Conservation (phyloP, 768 basidiomycete species). For the Inosperma sp. region DNA sequence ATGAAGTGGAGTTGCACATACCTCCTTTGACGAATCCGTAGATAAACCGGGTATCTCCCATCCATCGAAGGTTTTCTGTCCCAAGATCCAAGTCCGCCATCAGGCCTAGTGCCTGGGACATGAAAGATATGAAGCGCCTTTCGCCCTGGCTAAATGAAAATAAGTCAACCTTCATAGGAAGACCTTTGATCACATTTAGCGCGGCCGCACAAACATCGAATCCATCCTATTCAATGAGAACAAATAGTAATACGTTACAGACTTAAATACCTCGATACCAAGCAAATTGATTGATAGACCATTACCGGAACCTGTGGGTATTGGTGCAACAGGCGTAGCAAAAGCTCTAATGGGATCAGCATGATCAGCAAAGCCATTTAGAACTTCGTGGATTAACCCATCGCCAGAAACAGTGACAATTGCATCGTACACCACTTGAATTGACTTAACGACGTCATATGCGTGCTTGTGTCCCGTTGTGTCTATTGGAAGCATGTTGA, state of each 20-base stretch:
- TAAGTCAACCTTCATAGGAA: constrained; percentile 68
- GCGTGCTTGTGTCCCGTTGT: constrained; percentile 65
- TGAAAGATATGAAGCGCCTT: constrained; percentile 66
- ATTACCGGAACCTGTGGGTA: constrained; percentile 83
- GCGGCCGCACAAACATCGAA: constrained; percentile 68
- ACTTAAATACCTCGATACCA: constrained; percentile 50
- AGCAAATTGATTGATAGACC: constrained; percentile 69
- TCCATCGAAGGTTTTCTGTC: constrained; percentile 81
- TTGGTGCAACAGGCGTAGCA: constrained; percentile 63
- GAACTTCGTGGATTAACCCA: constrained; percentile 75
- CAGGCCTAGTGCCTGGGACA: constrained; percentile 78
- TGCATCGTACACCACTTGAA: constrained; percentile 63
- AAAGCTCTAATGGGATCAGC: constrained; percentile 56
- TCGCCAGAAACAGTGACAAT: constrained; percentile 78
- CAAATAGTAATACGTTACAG: constrained; percentile 2
- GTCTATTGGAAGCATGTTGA: constrained; percentile 38
- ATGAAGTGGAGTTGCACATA: constrained; percentile 28
- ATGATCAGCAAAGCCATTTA: constrained; percentile 78
- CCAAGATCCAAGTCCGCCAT: constrained; percentile 84
- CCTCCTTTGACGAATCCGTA: constrained; percentile 67
- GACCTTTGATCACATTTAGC: constrained; percentile 79
- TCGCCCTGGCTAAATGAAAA: constrained; percentile 70
- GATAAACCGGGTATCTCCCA: constrained; percentile 79
- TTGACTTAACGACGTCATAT: constrained; percentile 51
- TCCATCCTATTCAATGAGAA: constrained; percentile 44